Percentiles rank a stretch among this genome's conserved stretches.
phyloP scores from a whole-genome alignment of 228 moss, liverwort and hornwort genomes.

The Sphagnum fallax region DNA sequence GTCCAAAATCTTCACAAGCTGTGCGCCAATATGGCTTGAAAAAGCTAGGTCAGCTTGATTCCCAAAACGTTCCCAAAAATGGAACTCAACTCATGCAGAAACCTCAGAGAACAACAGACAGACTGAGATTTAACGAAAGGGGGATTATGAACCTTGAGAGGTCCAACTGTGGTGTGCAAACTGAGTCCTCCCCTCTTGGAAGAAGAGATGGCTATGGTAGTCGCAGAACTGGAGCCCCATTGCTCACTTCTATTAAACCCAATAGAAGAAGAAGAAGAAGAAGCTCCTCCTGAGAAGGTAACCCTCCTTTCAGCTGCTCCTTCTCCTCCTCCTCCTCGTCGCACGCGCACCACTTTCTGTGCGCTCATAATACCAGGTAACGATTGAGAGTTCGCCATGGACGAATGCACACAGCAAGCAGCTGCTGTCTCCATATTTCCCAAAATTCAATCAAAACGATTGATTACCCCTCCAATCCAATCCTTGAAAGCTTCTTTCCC shows the following conservation, averaged over 20 bases:
- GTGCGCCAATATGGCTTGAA: background rate
- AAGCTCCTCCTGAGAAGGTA: too few species aligned
- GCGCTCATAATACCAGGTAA: too few species aligned
- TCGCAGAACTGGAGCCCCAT: background rate
- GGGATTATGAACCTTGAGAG: slow-evolving; percentile 3
- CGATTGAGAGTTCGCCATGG: too few species aligned
- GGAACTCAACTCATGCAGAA: background rate
- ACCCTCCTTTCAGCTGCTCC: too few species aligned
- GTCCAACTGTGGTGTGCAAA: background rate
- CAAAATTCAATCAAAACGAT: too few species aligned
- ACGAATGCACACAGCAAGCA: too few species aligned
- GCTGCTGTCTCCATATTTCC: too few species aligned
- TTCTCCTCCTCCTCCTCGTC: too few species aligned
- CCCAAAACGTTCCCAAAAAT: background rate
- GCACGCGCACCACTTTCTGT: too few species aligned
- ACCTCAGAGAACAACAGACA: too few species aligned
- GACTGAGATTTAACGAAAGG: background rate
- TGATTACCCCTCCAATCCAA: too few species aligned
- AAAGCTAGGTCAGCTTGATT: background rate
- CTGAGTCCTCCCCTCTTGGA: background rate
- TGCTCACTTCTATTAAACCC: slow-evolving; percentile 6
- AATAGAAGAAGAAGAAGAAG: background rate
- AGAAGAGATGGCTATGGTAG: background rate
- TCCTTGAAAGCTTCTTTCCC: too few species aligned
- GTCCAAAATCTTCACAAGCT: background rate